Base-by-base conservation (phyloP, 1,284 basidiomycete species). In the Boletellus dicymbophilus region DNA sequence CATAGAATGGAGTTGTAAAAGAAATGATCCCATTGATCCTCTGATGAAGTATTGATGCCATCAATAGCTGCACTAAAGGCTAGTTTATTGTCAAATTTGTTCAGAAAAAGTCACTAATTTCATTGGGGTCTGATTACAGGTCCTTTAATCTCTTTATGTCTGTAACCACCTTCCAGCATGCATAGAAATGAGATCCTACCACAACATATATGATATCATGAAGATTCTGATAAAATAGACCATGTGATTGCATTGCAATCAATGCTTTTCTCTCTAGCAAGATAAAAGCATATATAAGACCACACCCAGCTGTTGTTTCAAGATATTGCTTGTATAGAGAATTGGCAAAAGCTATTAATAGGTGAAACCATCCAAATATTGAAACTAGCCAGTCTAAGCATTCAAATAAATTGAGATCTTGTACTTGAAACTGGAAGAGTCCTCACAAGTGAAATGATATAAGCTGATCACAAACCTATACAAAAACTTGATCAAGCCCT, bases 391-490 rank as follows among this genome's bases (percentile, higher is more conserved):
- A 59, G n/a, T 66, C 60, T 1, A 62, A 15, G 1, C 58, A 53
- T 6, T 66, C 57, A 37, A 46, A 55, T 2, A 48, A 26, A 27
- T 59, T 66, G 11, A 23, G n/a, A 40, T 67, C 64, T 18, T 58
- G 49, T 3, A 46, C 39, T 12, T 52, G 51, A 31, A 51, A 59
- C 2, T 47, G 43, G 42, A 56, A 58, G 15, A 67, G 45, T 9
- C 56, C 59, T 11, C 52, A 49, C 1, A 66, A 25, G 1, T 52
- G 49, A 7, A 45, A 51, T 11, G 50, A 44, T 0, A 63, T 67
- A 18, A 67, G 52, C 31, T 65, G 63, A 51, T 67, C 66, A 4
- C 65, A 63, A 16, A 44, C 15, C 48, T 48, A 53, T 6, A 38
- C 40, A 1, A 53, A 6, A 6, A 54, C 26, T 7, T 16, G 12